These are phyloP conservation scores for Schwanniomyces yamadae DNA, from an alignment of 805 yeast species.

Conservation along the genomic window DNA sequence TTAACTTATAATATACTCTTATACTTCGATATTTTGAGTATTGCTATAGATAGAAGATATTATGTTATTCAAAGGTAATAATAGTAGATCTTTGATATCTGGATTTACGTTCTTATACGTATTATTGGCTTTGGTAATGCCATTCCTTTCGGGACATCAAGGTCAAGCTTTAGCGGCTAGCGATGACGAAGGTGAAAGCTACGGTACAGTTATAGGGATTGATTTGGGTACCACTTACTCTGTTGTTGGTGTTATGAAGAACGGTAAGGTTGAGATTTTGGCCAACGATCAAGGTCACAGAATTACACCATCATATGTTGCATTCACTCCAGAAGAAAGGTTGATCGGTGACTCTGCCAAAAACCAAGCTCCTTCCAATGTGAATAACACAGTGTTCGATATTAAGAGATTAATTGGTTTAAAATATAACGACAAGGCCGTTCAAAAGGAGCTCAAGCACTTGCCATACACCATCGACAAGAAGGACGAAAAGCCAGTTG, in stretches of 20 bases:
- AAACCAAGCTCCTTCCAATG: conserved; percentile 93
- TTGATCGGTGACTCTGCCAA: conserved; percentile 91
- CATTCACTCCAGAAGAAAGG: conserved; percentile 86
- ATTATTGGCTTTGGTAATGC: conserved; percentile 36
- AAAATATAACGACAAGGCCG: conserved; percentile 73
- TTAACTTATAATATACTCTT: no score
- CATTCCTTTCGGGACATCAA: conserved; percentile 26
- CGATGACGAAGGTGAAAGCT: conserved; percentile 26
- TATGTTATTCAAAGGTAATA: conserved; percentile 6
- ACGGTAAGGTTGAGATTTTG: conserved; percentile 85
- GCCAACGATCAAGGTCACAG: conserved; percentile 97
- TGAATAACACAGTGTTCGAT: conserved; percentile 81
- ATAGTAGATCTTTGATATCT: conserved; percentile 23
- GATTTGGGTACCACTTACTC: conserved; percentile 91
- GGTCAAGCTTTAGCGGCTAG: conserved; percentile 17
- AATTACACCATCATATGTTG: conserved; percentile 91
- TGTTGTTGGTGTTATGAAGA: conserved; percentile 91
- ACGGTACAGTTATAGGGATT: conserved; percentile 63
- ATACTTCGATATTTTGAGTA: no score
- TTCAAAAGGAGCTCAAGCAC: conserved; percentile 51
- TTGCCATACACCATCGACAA: conserved; percentile 77
- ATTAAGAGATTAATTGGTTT: conserved; percentile 91
- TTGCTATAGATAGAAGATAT: not conserved
- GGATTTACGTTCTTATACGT: conserved; percentile 31
- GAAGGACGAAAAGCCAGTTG: conserved; percentile 71